Conservation (phyloP, 2,329 filamentous ascomycete genomes). For the Phoma sp. region DNA sequence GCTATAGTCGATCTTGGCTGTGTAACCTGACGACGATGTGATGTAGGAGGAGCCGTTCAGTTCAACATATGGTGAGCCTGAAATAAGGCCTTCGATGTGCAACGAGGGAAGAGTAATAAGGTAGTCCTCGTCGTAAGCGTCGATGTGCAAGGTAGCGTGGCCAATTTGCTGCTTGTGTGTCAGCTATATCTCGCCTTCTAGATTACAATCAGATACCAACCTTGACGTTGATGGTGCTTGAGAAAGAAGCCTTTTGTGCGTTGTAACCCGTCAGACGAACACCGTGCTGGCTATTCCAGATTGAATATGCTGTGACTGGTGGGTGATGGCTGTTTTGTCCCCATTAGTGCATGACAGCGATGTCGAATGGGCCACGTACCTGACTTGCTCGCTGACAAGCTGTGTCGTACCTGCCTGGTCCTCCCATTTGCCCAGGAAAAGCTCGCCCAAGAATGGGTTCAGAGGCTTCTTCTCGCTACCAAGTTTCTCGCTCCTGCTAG, state of each 20-base stretch:
- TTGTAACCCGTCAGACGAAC: slow-evolving; percentile 84
- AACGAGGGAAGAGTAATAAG: slow-evolving; percentile 89
- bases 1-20: slow-evolving; percentile 88
- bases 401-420: slow-evolving; percentile 81
- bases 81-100: slow-evolving; percentile 92
- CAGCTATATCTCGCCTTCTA: neutral
- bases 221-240: slow-evolving; percentile 90
- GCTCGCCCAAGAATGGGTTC: slow-evolving; percentile 93
- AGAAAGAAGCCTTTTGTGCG: slow-evolving; percentile 94
- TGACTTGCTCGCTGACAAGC: slow-evolving; percentile 93
- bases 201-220: slow-evolving; percentile 17
- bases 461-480: slow-evolving; percentile 97
- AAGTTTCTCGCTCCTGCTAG: slow-evolving; percentile 74
- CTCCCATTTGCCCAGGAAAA: slow-evolving; percentile 91
- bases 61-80: slow-evolving; percentile 86
- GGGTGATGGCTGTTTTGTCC: slow-evolving; percentile 73
- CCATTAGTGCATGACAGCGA: slow-evolving; percentile 14
- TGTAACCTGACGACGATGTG: slow-evolving; percentile 82
- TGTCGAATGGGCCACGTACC: slow-evolving; percentile 49
- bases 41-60: slow-evolving; percentile 86
- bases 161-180: slow-evolving; percentile 69
- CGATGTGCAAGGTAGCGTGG: slow-evolving; percentile 81
- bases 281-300: slow-evolving; percentile 83
- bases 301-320: slow-evolving; percentile 91
- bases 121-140: slow-evolving; percentile 72